Base-by-base conservation (phyloP, 306 rosid genomes). In the Astragalus membranaceus region DNA sequence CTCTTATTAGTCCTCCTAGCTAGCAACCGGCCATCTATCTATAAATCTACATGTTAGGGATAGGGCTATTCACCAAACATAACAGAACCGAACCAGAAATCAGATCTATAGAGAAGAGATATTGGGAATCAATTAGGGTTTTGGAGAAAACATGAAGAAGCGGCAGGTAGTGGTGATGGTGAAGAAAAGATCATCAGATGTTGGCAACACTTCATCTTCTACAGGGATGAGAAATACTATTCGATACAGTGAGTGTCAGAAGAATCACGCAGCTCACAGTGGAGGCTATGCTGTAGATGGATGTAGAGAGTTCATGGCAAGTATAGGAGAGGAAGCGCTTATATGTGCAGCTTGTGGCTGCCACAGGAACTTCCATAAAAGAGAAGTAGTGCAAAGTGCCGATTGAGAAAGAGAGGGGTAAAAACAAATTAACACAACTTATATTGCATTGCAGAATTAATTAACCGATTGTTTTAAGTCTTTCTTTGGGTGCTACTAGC, bases 211-310 rank as follows among this genome's bases (percentile, higher is more conserved):
- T 46, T 64, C 70, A 14, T 64, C 70, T 11, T 64, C 70, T 26
- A 2, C 30, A 26, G 0, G 84, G 48, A 8, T 41, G 1, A 49
- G 75, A 70, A 89, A 59, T 44, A 79, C 41, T 26, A 79, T 88
- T 26, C 42, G 88, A 68, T 93, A 93, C 16, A 83, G 88, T 0
- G 98, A 88, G 81, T 93, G 98, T 73, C 96, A 83, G 59, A 93
- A 90, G 92, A 93, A 93, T 71, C 97, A 93, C 39, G 98, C 97
- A 1, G 98, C 98, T 0, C 81, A 82, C 14, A 84, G 85, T 1
- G 98, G 98, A 49, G 98, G 98, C 0, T 88, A 93, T 60, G 97
- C 98, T 2, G 81, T 90, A 67, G 98, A 93, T 68, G 98, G 98
- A 0, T 93, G 98, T 83, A 80, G 86, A 26, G 97, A 93, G 16